These are phyloP conservation scores for Diplocarpon mali DNA, from an alignment of 2,329 filamentous ascomycete species.

Conservation along the genomic window DNA sequence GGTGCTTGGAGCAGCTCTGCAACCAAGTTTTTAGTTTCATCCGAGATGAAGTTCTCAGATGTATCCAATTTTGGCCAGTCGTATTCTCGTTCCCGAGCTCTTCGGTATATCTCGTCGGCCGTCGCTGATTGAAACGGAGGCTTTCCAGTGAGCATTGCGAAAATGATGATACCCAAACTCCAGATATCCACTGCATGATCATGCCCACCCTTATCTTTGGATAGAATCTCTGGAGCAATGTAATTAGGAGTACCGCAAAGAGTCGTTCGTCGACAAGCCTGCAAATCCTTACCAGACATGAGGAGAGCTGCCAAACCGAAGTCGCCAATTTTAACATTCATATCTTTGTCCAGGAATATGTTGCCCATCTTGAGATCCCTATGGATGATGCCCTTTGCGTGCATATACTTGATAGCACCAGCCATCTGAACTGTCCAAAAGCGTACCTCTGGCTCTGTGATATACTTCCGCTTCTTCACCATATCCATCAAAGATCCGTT, in stretches of 20 bases:
- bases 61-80: constrained; percentile 63
- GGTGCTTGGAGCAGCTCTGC: constrained; percentile 66
- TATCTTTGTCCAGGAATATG: constrained; percentile 83
- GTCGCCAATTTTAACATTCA: constrained; percentile 98
- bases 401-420: constrained; percentile 96
- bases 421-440: constrained; percentile 92
- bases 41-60: constrained; percentile 58
- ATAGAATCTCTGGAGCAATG: constrained; percentile 90
- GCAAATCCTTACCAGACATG: constrained; percentile 83
- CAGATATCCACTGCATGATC: constrained; percentile 98
- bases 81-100: constrained; percentile 60
- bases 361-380: constrained; percentile 97
- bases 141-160: constrained; percentile 92
- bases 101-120: constrained; percentile 74
- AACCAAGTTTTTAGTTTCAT: constrained; percentile 68
- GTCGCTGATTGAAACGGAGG: constrained; percentile 92
- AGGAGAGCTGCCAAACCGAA: constrained; percentile 90
- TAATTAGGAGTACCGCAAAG: constrained; percentile 97
- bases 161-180: constrained; percentile 96
- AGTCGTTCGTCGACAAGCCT: constrained; percentile 71
- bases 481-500: constrained; percentile 97
- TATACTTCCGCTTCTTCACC: constrained; percentile 80
- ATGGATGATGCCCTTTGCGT: constrained; percentile 90
- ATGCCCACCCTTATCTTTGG: constrained; percentile 88
- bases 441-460: constrained; percentile 88